phyloP scores from a whole-genome alignment of 78 protist genomes.

The Protostelium mycophagum region DNA sequence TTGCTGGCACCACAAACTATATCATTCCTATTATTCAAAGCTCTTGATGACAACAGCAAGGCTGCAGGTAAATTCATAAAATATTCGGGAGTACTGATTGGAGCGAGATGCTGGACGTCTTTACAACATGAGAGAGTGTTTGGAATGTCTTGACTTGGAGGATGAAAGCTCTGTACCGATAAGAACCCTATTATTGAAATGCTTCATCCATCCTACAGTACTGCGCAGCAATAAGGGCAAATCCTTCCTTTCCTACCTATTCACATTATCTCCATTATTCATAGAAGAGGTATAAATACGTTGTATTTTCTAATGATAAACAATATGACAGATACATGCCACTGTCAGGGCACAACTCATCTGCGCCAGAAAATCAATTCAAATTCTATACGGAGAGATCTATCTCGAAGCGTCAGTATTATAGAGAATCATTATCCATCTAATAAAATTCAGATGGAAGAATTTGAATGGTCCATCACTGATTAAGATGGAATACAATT shows the following conservation, averaged over 20 bases:
- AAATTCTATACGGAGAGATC: slow-evolving; percentile 33
- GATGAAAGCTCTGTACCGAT: slow-evolving; percentile 13
- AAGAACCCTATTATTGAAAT: slow-evolving; percentile 28
- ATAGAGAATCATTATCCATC: neutral
- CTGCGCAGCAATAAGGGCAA: slow-evolving; percentile 45
- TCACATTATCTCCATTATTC: slow-evolving; percentile 15
- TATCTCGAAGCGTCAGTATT: slow-evolving; percentile 42
- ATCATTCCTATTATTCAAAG: slow-evolving; percentile 31
- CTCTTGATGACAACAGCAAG: slow-evolving; percentile 9
- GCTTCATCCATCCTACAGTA: slow-evolving; percentile 38
- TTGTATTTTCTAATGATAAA: neutral
- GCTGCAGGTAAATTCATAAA: neutral
- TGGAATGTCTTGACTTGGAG: slow-evolving; percentile 23
- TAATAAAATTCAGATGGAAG: slow-evolving; percentile 23
- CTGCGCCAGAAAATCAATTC: neutral
- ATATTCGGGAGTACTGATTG: neutral
- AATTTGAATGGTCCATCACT: slow-evolving; percentile 10
- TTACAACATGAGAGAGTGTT: slow-evolving; percentile 21
- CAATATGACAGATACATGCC: slow-evolving; percentile 17
- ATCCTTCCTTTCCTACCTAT: slow-evolving; percentile 27
- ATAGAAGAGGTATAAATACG: slow-evolving; percentile 5
- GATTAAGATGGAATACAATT: slow-evolving; percentile 20
- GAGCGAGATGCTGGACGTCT: slow-evolving; percentile 39
- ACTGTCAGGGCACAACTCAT: slow-evolving; percentile 47
- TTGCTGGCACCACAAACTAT: slow-evolving; percentile 59